Conservation (phyloP, 2,329 filamentous ascomycete genomes). For the Trichoderma simmonsii region DNA sequence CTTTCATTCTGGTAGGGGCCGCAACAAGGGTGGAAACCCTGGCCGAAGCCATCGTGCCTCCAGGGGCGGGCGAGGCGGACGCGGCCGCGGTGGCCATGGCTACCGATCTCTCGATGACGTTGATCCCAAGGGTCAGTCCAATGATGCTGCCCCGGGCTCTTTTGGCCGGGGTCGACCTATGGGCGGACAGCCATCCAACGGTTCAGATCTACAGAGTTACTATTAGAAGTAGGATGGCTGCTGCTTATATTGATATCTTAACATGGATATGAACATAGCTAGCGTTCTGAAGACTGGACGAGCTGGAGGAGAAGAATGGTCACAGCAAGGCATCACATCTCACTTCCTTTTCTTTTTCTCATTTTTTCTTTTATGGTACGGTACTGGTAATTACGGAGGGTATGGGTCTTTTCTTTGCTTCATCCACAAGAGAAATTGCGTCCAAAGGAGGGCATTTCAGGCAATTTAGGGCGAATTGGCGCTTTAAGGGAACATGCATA, state of each 20-base stretch:
- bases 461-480: not conserved
- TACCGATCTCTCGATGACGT: constrained; percentile 70
- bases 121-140: constrained; percentile 40
- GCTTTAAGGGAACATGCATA: not conserved
- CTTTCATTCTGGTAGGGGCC: constrained; percentile 42
- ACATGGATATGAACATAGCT: not conserved
- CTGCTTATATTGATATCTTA: not conserved
- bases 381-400: not conserved
- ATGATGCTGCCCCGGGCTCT: not conserved
- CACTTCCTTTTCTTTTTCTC: not conserved
- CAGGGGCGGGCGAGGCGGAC: constrained; percentile 42
- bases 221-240: constrained; percentile 31
- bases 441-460: not conserved
- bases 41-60: constrained; percentile 39
- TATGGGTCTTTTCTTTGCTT: not conserved
- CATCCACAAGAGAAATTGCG: not conserved
- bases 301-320: not conserved
- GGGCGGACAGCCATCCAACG: constrained; percentile 25
- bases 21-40: constrained; percentile 36
- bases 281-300: not conserved
- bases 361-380: not conserved
- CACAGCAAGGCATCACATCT: not conserved
- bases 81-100: constrained; percentile 48
- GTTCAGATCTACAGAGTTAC: constrained; percentile 40
- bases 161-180: constrained; percentile 26